Percentiles rank a stretch among this genome's conserved stretches.
These are phyloP conservation scores for Salinomyces thailandicus DNA, from an alignment of 2,329 filamentous ascomycete species.

Conservation along the genomic window DNA sequence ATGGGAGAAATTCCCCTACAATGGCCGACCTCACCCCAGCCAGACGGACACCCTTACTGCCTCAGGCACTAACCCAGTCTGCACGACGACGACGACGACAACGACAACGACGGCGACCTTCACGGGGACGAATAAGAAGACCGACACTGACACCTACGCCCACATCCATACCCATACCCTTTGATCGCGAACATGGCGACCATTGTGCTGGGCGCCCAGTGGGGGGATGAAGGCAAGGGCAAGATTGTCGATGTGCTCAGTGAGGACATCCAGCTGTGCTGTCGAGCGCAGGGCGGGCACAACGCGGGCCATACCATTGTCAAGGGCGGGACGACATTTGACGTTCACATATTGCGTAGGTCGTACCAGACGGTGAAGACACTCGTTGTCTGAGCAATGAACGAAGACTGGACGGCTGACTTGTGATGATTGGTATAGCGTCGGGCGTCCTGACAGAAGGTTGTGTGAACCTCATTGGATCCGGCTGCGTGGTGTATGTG, in stretches of 20 bases:
- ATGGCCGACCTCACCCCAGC: conserved; percentile 1
- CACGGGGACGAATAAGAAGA: not conserved
- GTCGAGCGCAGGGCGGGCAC: conserved; percentile 50
- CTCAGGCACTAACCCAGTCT: not conserved
- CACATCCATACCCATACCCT: not conserved
- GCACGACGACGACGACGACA: not conserved
- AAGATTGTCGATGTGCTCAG: conserved; percentile 44
- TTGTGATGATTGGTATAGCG: conserved; percentile 27
- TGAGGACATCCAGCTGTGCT: conserved; percentile 45
- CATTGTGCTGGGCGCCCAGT: conserved; percentile 50
- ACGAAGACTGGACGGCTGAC: no score
- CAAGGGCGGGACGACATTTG: conserved; percentile 38
- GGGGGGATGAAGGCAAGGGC: conserved; percentile 50
- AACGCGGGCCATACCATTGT: conserved; percentile 45
- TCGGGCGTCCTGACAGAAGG: conserved; percentile 62
- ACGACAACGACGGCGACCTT: not conserved
- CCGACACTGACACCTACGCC: not conserved
- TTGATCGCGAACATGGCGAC: conserved; percentile 35
- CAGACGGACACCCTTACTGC: not conserved
- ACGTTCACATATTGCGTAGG: conserved; percentile 48
- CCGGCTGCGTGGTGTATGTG: conserved; percentile 57
- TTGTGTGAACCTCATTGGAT: conserved; percentile 61
- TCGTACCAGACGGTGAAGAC: no score
- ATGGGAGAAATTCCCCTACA: not conserved
- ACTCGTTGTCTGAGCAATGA: no score